Conservation (phyloP, 106 monocot species). For the Hemerocallis citrina region DNA sequence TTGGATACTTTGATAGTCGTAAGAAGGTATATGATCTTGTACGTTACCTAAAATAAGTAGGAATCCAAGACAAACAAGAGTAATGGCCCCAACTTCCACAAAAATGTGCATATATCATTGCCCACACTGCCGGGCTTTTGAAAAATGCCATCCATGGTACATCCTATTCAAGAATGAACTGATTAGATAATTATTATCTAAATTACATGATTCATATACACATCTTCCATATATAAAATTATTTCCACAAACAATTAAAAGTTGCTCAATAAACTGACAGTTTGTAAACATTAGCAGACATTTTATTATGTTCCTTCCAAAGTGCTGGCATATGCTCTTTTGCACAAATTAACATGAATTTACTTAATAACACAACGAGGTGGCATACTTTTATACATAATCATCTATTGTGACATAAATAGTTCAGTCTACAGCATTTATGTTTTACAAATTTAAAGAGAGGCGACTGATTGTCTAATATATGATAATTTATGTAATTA, state of each 20-base stretch:
- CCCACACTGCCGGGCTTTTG: conserved; percentile 85
- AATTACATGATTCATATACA: conserved; percentile 27
- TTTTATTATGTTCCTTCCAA: background rate
- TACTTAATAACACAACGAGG: background rate
- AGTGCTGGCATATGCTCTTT: background rate
- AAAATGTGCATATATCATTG: conserved; percentile 98
- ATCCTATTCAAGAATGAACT: conserved; percentile 36
- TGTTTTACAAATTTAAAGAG: background rate
- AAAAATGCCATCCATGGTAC: conserved; percentile 91
- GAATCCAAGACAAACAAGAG: conserved; percentile 95
- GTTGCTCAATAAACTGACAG: background rate
- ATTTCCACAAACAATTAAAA: background rate
- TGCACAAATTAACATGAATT: background rate
- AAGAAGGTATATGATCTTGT: background rate
- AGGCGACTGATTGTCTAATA: background rate
- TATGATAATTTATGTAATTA: no score
- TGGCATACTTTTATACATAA: background rate
- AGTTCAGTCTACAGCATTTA: no score
- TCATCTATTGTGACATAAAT: background rate
- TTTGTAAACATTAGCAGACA: background rate
- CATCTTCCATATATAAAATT: background rate
- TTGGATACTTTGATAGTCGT: background rate
- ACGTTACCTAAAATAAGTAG: conserved; percentile 88
- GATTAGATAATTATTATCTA: background rate
- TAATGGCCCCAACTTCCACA: conserved; percentile 99